These are phyloP conservation scores for Lecanicillium sp. DNA, from an alignment of 2,329 filamentous ascomycete species.

Conservation along the genomic window DNA sequence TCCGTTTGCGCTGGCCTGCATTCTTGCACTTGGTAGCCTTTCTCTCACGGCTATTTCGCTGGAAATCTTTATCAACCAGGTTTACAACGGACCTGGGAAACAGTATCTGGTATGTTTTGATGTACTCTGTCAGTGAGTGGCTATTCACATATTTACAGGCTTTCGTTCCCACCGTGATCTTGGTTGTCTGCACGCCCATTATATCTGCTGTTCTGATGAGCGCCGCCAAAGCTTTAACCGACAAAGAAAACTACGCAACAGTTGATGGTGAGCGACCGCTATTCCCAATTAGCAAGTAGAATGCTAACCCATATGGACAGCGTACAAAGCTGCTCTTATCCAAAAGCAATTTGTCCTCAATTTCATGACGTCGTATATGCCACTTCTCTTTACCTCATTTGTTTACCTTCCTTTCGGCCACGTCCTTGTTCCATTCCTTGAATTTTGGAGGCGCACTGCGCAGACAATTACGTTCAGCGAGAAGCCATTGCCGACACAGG, in stretches of 20 bases:
- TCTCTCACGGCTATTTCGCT: constrained; percentile 85
- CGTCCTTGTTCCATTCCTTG: constrained; percentile 75
- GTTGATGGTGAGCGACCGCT: constrained; percentile 54
- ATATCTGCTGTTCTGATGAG: constrained; percentile 68
- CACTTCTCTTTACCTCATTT: constrained; percentile 87
- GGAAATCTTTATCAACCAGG: constrained; percentile 91
- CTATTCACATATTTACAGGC: constrained; percentile 42
- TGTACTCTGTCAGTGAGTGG: neutral
- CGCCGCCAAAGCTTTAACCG: constrained; percentile 69
- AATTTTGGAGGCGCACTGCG: constrained; percentile 70
- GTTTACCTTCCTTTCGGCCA: constrained; percentile 90
- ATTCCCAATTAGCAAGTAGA: neutral
- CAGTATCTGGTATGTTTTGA: constrained; percentile 59
- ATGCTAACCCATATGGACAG: constrained; percentile 26
- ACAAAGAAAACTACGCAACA: constrained; percentile 89
- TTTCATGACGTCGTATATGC: constrained; percentile 92
- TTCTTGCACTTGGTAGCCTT: constrained; percentile 65
- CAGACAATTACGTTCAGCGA: constrained; percentile 69
- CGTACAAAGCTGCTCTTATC: constrained; percentile 75
- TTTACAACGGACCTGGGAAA: constrained; percentile 87
- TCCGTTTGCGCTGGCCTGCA: constrained; percentile 73
- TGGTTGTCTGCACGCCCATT: constrained; percentile 75
- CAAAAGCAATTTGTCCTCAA: constrained; percentile 94
- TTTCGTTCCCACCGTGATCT: constrained; percentile 80
- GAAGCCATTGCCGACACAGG: constrained; percentile 55